Base-by-base conservation (phyloP, 2,329 filamentous ascomycete genomes). In the Xylariaceae sp. region DNA sequence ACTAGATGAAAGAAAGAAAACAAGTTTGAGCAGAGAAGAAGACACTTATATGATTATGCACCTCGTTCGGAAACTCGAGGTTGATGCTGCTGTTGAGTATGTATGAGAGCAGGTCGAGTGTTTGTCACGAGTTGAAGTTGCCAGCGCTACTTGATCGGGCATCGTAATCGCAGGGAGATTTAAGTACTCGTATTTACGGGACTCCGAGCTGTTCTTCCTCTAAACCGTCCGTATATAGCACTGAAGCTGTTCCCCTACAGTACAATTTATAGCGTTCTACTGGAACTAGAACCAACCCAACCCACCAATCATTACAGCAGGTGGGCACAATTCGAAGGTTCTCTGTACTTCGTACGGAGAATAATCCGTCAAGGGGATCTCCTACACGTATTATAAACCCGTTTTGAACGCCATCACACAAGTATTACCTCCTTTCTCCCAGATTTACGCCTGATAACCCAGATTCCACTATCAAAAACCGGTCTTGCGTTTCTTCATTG, bases 401-500 rank as follows among this genome's bases (percentile, higher is more conserved):
- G 8, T 11, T 50, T n/a, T 3, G 13, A 35, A 34, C 30, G 10
- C 23, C 23, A 51, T 6, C 49, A 35, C 49, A 15, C 15, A 15
- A 30, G 13, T 10, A 41, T 41, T 41, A 9, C 11, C 37, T 41
- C 37, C 11, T 41, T 10, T 35, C 47, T 18, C 56, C 37, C 41
- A 51, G 30, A 30, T 44, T 47, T 8, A 41, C 5, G 11, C 8
- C 3, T 41, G 37, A 54, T 52, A 51, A 10, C 37, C 44, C n/a
- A 51, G 13, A 2, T 11, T n/a, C 34, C 52, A 41, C 49, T 15
- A 51, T 67, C 55, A 69, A 52, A 73, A 73, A 1, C 71, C 71
- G 7, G 65, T 67, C 54, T 68, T 70, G 10, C 68, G 64, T 61
- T 69, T 73, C 53, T 67, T 68, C 3, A 37, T 48, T 52, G 71